phyloP scores from a whole-genome alignment of 2,329 filamentous ascomycete species.

The Neobulgaria alba region DNA sequence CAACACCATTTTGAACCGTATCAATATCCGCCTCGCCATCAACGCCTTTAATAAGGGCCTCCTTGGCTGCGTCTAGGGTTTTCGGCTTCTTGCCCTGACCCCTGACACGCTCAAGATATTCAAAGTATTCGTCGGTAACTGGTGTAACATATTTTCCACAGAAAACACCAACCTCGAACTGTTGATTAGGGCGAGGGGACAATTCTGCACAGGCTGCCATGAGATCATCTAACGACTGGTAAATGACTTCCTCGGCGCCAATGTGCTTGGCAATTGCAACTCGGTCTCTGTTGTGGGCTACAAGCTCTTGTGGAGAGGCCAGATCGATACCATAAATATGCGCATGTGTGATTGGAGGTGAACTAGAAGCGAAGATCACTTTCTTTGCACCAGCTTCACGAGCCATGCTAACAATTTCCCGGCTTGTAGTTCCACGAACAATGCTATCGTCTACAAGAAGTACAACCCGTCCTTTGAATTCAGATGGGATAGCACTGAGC shows the following conservation, averaged over 20 bases:
- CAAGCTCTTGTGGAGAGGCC: slow-evolving; percentile 60
- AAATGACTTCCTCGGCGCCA: slow-evolving; percentile 68
- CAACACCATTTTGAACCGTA: slow-evolving; percentile 53
- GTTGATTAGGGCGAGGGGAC: slow-evolving; percentile 47
- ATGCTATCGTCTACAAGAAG: slow-evolving; percentile 85
- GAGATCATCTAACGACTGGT: slow-evolving; percentile 70
- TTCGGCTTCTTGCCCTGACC: slow-evolving; percentile 63
- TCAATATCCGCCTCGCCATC: slow-evolving; percentile 52
- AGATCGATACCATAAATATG: slow-evolving; percentile 82
- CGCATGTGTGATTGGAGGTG: slow-evolving; percentile 73
- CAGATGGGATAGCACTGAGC: slow-evolving; percentile 74
- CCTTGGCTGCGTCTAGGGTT: slow-evolving; percentile 53
- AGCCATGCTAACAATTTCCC: slow-evolving; percentile 77
- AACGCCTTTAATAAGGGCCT: slow-evolving; percentile 54
- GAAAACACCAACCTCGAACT: slow-evolving; percentile 90
- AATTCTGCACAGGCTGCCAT: slow-evolving; percentile 69
- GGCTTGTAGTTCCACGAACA: slow-evolving; percentile 74
- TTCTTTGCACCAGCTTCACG: slow-evolving; percentile 73
- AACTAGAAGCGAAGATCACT: slow-evolving; percentile 75
- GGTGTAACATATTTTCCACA: slow-evolving; percentile 79
- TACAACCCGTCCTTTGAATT: slow-evolving; percentile 75
- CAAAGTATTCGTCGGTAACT: slow-evolving; percentile 73
- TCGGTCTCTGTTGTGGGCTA: slow-evolving; percentile 58
- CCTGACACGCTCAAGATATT: slow-evolving; percentile 64
- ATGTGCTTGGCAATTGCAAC: slow-evolving; percentile 57